Evolutionary conservation across 176 grass and related monocot species (phyloP).

Genomic region (Musa troglodytarum): DNA sequence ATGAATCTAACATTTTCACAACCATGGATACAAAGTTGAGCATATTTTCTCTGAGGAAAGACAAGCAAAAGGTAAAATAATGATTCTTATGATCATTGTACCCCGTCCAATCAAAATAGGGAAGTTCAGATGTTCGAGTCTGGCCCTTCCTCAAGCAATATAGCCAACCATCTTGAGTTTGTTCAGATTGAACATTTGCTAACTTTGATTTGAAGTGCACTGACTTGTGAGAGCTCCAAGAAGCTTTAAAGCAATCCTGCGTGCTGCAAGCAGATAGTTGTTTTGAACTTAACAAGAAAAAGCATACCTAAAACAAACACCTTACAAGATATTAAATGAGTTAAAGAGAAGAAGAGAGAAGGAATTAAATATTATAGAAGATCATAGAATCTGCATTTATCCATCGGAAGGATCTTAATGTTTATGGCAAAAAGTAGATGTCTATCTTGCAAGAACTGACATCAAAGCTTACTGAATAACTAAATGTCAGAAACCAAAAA

Average conservation of each 20-base stretch:
- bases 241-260: conserved; percentile 83
- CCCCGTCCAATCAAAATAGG: conserved; percentile 90
- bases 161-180: conserved; percentile 55
- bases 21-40: no score
- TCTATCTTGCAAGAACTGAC: no score
- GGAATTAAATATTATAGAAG: neutral
- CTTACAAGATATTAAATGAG: neutral
- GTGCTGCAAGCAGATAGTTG: conserved; percentile 36
- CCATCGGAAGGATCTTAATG: no score
- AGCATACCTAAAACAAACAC: neutral
- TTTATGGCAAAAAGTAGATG: no score
- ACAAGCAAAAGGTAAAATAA: no score
- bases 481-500: no score
- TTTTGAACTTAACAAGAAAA: neutral
- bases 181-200: conserved; percentile 34
- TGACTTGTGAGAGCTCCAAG: conserved; percentile 86
- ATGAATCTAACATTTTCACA: no score
- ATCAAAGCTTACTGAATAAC: no score
- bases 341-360: neutral
- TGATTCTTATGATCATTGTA: conserved; percentile 8
- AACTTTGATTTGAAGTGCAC: conserved; percentile 44
- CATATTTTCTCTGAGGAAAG: no score
- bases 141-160: conserved; percentile 84
- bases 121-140: conserved; percentile 41
- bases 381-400: no score